phyloP scores from a whole-genome alignment of 352 stramenopile genomes.

The Thraustochytrium striatum region DNA sequence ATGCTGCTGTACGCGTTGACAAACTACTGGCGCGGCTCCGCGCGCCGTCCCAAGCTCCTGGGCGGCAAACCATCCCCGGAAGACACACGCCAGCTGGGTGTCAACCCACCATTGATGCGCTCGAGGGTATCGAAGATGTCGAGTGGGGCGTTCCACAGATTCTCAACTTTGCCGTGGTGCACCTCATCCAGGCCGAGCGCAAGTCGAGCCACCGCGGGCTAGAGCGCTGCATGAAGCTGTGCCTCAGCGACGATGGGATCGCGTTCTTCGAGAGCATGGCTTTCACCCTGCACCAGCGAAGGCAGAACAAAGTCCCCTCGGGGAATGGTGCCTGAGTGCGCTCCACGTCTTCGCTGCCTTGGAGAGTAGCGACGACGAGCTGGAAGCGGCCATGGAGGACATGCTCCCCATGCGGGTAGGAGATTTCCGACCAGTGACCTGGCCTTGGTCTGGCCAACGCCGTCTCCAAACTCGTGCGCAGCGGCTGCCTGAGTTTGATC shows the following conservation, averaged over 20 bases:
- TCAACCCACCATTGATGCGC: neutral
- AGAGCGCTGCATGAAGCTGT: constrained; percentile 3
- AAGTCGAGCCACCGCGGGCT: neutral
- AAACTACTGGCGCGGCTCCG: constrained; percentile 6
- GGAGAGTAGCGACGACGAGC: too few relatives aligned
- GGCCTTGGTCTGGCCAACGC: constrained; percentile 15
- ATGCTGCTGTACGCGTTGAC: constrained; percentile 43
- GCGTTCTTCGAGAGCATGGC: constrained; percentile 44
- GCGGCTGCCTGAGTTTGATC: neutral
- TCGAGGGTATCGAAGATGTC: neutral
- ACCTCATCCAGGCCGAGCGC: constrained; percentile 25
- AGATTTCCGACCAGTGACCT: too few relatives aligned
- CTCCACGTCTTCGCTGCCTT: neutral
- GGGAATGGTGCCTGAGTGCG: constrained; percentile 1
- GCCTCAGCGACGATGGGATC: constrained; percentile 1
- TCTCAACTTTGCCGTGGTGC: constrained; percentile 4
- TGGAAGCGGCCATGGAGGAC: too few relatives aligned
- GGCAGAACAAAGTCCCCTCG: neutral
- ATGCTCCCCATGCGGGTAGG: too few relatives aligned
- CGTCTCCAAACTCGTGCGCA: constrained; percentile 3
- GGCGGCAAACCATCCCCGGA: neutral
- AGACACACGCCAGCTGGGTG: too few relatives aligned
- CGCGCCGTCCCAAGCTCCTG: neutral
- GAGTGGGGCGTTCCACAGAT: constrained; percentile 41
- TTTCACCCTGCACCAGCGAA: constrained; percentile 1